Evolutionary conservation across 1,284 basidiomycete genomes (phyloP), one percentile per base, ranked within the genome.

Genomic region (Caloboletus firmus): DNA sequence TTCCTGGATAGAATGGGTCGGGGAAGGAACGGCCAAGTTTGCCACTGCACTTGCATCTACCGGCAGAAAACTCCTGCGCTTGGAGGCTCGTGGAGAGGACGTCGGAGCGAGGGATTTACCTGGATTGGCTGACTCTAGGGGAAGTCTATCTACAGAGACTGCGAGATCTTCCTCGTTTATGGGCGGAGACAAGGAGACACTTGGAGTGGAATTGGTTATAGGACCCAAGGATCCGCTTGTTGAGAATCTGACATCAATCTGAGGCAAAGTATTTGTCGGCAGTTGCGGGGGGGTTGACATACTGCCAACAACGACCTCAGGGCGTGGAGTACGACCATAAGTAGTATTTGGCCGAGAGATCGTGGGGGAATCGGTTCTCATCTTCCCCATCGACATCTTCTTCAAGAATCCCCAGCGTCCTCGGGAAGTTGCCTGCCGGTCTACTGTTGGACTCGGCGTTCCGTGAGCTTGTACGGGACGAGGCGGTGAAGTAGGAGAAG

Each of bases 381-480:
- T 87, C 71, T 89, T 90, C 22, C 91, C 88, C 90, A 95, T 94
- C 11, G 92, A 95, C 90, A 97, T 95, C 76, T 97, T 97, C 74
- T 94, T 93, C 57, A 97, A 76, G 75, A 97, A 95, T 4, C 94
- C 92, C 92, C 93, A 95, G 55, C 89, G 84, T 53, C 84, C 83
- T 42, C 71, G 69, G 41, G 67, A 54, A 31, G 47, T 20, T 26
- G 45, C 37, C 48, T 60, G 71, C 2, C 65, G 62, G 22, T 72
- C 71, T 44, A 41, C 68, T 44, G 41, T 24, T 18, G 69, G 69
- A 32, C 64, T 59, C 4, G 63, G 57, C 9, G 51, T 57, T 26
- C 31, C 52, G 43, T 54, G 53, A 15, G 35, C 39, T 31, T 55
- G 55, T 24, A 22, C n/a, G 13, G 26, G 37, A 40, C 67, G 68